phyloP scores from a whole-genome alignment of 345 rosid genomes.

The Iberis pinnata region DNA sequence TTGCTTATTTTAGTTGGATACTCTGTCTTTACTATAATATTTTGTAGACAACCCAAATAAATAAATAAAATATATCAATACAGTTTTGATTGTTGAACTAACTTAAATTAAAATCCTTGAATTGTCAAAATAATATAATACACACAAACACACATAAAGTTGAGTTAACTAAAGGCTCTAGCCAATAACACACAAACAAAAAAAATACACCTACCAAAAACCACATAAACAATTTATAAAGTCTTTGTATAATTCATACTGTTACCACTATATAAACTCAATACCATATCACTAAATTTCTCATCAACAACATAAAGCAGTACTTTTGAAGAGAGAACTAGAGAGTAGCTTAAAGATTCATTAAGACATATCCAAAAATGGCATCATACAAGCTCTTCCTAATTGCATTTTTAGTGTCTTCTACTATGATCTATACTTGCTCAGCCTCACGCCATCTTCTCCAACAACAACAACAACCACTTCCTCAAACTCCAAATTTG shows the following conservation, averaged over 20 bases:
- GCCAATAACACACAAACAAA: conserved; percentile 4
- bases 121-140: conserved; percentile 10
- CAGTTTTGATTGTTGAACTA: conserved; percentile 25
- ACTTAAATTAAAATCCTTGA: not conserved
- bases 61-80: too few relatives aligned
- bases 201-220: conserved; percentile 11
- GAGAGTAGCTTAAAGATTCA: conserved; percentile 8
- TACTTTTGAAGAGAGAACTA: not conserved
- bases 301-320: conserved; percentile 10
- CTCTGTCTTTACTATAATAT: too few relatives aligned
- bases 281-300: not conserved
- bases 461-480: conserved; percentile 21
- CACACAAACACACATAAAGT: conserved; percentile 6
- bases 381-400: conserved; percentile 22
- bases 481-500: conserved; percentile 24
- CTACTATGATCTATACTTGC: conserved; percentile 17
- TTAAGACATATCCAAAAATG: conserved; percentile 18
- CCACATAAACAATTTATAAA: not conserved
- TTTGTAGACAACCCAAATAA: too few relatives aligned
- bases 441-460: conserved; percentile 26
- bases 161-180: conserved; percentile 22
- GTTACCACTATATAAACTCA: conserved; percentile 24
- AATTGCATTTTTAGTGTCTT: conserved; percentile 15
- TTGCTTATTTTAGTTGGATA: too few relatives aligned
- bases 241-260: not conserved